Evolutionary conservation across 2,329 filamentous ascomycete genomes (phyloP).

Genomic region (Sporothrix sp.): DNA sequence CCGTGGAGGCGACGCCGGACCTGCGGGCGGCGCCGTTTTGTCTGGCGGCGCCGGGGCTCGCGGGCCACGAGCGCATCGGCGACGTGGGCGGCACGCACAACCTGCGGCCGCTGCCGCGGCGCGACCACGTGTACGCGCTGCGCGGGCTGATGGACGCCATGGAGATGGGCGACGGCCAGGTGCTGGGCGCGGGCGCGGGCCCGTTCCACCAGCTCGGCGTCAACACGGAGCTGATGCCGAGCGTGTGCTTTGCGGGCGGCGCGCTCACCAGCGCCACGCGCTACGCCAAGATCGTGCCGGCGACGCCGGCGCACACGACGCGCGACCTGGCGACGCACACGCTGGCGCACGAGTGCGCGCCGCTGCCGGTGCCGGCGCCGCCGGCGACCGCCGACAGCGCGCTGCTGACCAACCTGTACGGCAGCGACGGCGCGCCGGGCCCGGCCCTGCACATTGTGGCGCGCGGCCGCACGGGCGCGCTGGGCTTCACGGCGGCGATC

Average conservation of each 20-base stretch:
- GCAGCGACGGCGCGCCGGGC: conserved; percentile 26
- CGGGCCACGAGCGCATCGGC: conserved; percentile 30
- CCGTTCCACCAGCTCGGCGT: conserved; percentile 14
- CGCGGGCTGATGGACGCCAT: conserved; percentile 12
- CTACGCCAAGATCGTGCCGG: conserved; percentile 12
- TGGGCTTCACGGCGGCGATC: conserved; percentile 28
- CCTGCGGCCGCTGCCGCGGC: conserved; percentile 23
- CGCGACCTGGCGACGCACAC: conserved; percentile 2
- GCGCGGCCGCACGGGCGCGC: conserved; percentile 21
- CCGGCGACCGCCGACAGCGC: conserved; percentile 27
- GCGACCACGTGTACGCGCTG: conserved; percentile 11
- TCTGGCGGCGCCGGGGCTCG: conserved; percentile 31
- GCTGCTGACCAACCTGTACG: conserved; percentile 35
- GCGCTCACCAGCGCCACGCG: conserved; percentile 14
- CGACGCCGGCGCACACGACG: background rate
- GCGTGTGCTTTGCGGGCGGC: conserved; percentile 12
- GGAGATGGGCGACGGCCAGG: conserved; percentile 11
- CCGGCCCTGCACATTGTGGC: conserved; percentile 29
- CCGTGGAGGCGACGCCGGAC: conserved; percentile 22
- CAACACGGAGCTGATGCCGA: conserved; percentile 14
- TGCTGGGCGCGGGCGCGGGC: conserved; percentile 16
- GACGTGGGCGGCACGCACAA: conserved; percentile 36
- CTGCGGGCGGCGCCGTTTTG: conserved; percentile 30
- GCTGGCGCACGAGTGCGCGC: background rate
- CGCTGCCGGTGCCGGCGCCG: conserved; percentile 9